These are phyloP conservation scores for Endothia cerciana DNA, from an alignment of 2,329 filamentous ascomycete genomes.

Conservation along the genomic window DNA sequence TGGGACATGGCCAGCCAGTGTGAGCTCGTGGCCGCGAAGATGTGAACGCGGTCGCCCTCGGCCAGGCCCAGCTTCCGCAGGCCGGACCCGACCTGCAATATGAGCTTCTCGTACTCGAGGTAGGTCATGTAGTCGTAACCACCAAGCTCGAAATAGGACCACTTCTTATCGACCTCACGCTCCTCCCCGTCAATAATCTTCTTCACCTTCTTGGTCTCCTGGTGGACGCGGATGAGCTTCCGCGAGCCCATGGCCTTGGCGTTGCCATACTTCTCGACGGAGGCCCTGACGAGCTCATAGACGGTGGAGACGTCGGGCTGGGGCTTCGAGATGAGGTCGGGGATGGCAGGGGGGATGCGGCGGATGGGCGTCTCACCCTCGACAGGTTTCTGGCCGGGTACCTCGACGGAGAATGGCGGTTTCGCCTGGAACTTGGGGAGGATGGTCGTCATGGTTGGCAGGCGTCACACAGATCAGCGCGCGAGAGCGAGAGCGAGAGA, in stretches of 20 bases:
- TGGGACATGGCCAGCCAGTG: slow-evolving; percentile 58
- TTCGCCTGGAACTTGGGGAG: slow-evolving; percentile 55
- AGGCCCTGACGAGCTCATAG: slow-evolving; percentile 74
- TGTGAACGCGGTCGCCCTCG: slow-evolving; percentile 72
- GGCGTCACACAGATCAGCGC: slow-evolving; percentile 23
- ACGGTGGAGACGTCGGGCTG: slow-evolving; percentile 69
- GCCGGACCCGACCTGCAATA: slow-evolving; percentile 69
- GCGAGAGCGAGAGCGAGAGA: too few species aligned
- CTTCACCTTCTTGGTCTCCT: slow-evolving; percentile 88
- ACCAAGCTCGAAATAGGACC: slow-evolving; percentile 86
- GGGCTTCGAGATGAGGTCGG: slow-evolving; percentile 64
- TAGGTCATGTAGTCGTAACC: slow-evolving; percentile 78
- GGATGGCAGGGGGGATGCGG: slow-evolving; percentile 64
- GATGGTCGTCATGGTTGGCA: slow-evolving; percentile 22
- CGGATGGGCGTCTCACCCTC: slow-evolving; percentile 77
- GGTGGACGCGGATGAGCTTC: slow-evolving; percentile 74
- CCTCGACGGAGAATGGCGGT: slow-evolving; percentile 71
- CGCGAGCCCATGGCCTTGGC: slow-evolving; percentile 70
- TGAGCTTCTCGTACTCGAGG: slow-evolving; percentile 74
- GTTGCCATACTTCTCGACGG: slow-evolving; percentile 68
- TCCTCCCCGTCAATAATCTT: slow-evolving; percentile 83
- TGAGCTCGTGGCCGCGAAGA: slow-evolving; percentile 74
- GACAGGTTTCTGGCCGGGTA: slow-evolving; percentile 63
- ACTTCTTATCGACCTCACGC: slow-evolving; percentile 80
- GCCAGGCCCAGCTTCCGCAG: slow-evolving; percentile 73